These are phyloP conservation scores for Lenwebbia sp. DNA, from an alignment of 345 rosid species.

Conservation along the genomic window DNA sequence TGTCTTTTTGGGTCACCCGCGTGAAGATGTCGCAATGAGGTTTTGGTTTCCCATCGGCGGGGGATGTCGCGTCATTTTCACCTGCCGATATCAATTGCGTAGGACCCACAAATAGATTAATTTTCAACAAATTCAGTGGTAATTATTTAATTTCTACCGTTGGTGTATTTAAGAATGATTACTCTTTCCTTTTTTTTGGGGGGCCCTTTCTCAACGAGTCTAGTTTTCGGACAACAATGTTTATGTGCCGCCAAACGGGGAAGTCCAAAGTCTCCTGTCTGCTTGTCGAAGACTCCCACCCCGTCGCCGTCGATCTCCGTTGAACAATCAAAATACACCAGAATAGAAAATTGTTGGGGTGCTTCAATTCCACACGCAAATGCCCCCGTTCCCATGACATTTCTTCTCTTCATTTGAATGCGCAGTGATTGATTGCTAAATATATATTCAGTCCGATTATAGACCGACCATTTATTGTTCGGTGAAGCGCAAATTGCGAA, in stretches of 20 bases:
- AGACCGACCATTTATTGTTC: background rate
- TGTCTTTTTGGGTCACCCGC: background rate
- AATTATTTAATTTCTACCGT: no score
- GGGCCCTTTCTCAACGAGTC: background rate
- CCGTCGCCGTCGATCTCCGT: background rate
- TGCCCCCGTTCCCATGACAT: background rate
- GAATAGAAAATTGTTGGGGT: background rate
- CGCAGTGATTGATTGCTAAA: rapidly evolving
- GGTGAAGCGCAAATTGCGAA: background rate
- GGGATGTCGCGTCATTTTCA: background rate
- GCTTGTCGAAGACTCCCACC: background rate
- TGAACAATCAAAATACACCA: background rate
- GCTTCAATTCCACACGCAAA: background rate
- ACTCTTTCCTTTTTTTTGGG: background rate
- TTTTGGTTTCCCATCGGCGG: background rate
- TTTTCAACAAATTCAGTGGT: no score
- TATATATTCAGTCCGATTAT: background rate
- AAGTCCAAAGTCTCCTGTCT: background rate
- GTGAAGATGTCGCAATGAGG: background rate
- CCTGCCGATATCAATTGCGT: background rate
- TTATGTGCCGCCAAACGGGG: background rate
- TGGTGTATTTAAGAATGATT: background rate
- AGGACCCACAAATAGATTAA: background rate
- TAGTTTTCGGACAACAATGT: background rate
- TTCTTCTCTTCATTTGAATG: background rate